phyloP scores from a whole-genome alignment of 495 filamentous ascomycete species.

The Podospora bellae-mahoneyi region DNA sequence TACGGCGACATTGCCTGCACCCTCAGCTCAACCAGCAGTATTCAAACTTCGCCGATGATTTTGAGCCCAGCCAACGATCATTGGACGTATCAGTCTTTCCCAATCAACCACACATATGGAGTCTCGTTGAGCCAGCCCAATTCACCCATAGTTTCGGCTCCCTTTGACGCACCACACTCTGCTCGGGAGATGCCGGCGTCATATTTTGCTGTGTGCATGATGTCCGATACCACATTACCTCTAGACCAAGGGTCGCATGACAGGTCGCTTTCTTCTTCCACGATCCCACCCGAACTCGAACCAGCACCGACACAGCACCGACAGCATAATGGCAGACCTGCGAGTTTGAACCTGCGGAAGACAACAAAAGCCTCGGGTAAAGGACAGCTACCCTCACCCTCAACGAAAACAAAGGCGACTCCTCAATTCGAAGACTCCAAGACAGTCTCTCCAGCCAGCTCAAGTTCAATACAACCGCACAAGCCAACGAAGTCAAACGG shows the following conservation, averaged over 20 bases:
- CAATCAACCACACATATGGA: neutral
- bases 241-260: neutral
- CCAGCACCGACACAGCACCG: too few species aligned
- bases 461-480: neutral
- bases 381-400: neutral
- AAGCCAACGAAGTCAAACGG: neutral
- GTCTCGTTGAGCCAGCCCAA: neutral
- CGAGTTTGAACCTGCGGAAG: neutral
- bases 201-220: neutral
- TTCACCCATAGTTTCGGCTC: neutral
- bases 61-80: neutral
- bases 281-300: neutral
- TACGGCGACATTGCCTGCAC: neutral
- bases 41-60: neutral
- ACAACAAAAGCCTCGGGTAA: neutral
- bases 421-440: neutral
- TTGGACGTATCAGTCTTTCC: neutral
- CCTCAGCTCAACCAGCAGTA: neutral
- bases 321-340: neutral
- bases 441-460: neutral
- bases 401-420: neutral
- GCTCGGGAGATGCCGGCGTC: neutral
- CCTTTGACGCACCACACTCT: neutral
- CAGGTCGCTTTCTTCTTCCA: neutral
- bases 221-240: neutral